phyloP scores from a whole-genome alignment of 371 early-diverging fungal genomes.

The Circinella umbellata region DNA sequence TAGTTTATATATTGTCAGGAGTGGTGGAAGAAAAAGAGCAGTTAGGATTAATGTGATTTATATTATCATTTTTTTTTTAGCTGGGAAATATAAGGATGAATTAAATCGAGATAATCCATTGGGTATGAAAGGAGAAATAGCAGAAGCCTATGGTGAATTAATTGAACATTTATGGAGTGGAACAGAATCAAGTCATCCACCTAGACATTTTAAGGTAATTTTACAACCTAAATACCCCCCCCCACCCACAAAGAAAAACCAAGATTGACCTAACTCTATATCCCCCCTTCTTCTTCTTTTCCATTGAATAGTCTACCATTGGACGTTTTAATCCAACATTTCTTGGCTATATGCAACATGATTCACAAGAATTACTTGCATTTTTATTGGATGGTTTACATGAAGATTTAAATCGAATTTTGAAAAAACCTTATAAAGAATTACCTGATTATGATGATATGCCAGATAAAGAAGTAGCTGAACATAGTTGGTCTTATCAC shows the following conservation, averaged over 20 bases:
- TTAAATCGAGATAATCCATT: conserved; percentile 60
- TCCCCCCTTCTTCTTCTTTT: background rate
- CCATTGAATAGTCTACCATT: conserved; percentile 64
- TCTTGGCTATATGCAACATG: conserved; percentile 76
- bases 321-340: conserved; percentile 71
- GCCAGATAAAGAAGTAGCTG: conserved; percentile 65
- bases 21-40: too few relatives aligned
- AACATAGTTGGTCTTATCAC: conserved; percentile 64
- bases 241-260: too few relatives aligned
- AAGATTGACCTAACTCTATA: too few relatives aligned
- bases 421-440: conserved; percentile 78
- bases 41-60: too few relatives aligned
- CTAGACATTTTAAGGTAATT: conserved; percentile 69
- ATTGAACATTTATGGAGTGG: conserved; percentile 67
- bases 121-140: conserved; percentile 64
- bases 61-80: conserved; percentile 7
- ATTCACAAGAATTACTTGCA: conserved; percentile 71
- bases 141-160: conserved; percentile 66
- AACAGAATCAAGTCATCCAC: conserved; percentile 46
- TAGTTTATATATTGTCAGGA: background rate
- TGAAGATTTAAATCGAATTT: conserved; percentile 73
- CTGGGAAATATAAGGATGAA: conserved; percentile 46
- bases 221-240: too few relatives aligned
- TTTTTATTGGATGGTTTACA: conserved; percentile 68
- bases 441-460: conserved; percentile 72